Conservation (phyloP, 2,329 filamentous ascomycete genomes). For the Stylonectria norvegica region DNA sequence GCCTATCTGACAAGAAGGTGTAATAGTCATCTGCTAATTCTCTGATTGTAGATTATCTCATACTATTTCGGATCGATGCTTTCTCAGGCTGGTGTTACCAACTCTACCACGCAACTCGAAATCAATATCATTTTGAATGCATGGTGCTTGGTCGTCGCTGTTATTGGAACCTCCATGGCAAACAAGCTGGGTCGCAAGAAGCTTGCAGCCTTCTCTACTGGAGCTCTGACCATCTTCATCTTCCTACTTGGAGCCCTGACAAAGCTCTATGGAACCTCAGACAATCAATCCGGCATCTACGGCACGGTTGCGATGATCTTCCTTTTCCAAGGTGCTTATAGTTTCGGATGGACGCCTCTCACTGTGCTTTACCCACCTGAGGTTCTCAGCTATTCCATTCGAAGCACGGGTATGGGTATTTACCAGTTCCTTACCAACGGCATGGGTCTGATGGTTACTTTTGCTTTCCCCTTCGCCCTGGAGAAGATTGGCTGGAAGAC, state of each 20-base stretch:
- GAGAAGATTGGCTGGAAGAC: slow-evolving; percentile 22
- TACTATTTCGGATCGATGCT: slow-evolving; percentile 4
- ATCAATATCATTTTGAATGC: slow-evolving; percentile 48
- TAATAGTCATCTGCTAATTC: neutral
- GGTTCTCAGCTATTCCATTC: slow-evolving; percentile 25
- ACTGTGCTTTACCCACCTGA: slow-evolving; percentile 25
- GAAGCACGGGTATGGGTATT: slow-evolving; percentile 34
- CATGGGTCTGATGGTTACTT: slow-evolving; percentile 2
- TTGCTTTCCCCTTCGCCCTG: slow-evolving; percentile 21
- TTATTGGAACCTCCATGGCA: slow-evolving; percentile 41
- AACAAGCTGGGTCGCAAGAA: slow-evolving; percentile 43
- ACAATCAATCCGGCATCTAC: slow-evolving; percentile 37
- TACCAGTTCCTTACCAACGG: slow-evolving; percentile 5
- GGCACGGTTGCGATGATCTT: slow-evolving; percentile 30
- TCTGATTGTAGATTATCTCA: slow-evolving; percentile 3
- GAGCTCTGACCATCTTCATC: slow-evolving; percentile 39
- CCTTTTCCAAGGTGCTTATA: slow-evolving; percentile 25
- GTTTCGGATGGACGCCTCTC: slow-evolving; percentile 26
- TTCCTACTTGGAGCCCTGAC: slow-evolving; percentile 50
- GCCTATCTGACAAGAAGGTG: neutral
- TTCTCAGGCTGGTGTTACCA: neutral
- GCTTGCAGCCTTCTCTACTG: slow-evolving; percentile 38
- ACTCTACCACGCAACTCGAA: neutral
- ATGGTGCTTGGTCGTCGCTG: slow-evolving; percentile 42
- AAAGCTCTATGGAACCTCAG: slow-evolving; percentile 32